phyloP scores from a whole-genome alignment of 2,329 filamentous ascomycete species.

The Colletotrichum cordylinicola region DNA sequence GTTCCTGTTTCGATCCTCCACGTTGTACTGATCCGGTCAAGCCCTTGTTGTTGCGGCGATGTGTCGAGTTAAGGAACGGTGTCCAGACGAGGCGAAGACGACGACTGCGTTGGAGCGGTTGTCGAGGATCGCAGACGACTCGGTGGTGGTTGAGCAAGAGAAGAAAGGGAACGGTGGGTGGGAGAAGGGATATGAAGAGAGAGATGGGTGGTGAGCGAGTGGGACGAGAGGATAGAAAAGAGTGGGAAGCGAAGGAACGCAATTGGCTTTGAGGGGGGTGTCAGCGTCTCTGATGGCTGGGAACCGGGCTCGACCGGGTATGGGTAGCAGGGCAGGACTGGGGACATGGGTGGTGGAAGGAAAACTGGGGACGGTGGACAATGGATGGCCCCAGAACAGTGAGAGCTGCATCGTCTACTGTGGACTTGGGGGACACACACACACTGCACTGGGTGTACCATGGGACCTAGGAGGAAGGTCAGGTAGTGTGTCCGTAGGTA shows the following conservation, averaged over 20 bases:
- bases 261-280: constrained; percentile 20
- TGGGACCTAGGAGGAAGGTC: not conserved
- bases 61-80: not conserved
- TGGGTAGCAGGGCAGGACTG: not conserved
- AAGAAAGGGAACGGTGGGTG: not conserved
- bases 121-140: constrained; percentile 2
- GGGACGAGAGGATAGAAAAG: constrained; percentile 17
- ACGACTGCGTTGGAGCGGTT: not conserved
- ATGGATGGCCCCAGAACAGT: not conserved
- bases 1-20: not conserved
- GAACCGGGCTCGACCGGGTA: constrained; percentile 9
- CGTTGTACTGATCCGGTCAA: not conserved
- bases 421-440: not conserved
- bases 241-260: constrained; percentile 11
- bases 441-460: not conserved
- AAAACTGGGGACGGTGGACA: not conserved
- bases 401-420: not conserved
- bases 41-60: not conserved
- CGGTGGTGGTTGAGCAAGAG: not conserved
- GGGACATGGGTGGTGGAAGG: not conserved
- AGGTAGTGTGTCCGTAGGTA: not conserved
- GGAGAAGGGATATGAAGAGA: constrained; percentile 17
- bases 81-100: not conserved
- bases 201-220: not conserved
- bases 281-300: constrained; percentile 17